These are phyloP conservation scores for Chlamydomonas reinhardtii DNA, from an alignment of 163 green algal species.

Conservation along the genomic window DNA sequence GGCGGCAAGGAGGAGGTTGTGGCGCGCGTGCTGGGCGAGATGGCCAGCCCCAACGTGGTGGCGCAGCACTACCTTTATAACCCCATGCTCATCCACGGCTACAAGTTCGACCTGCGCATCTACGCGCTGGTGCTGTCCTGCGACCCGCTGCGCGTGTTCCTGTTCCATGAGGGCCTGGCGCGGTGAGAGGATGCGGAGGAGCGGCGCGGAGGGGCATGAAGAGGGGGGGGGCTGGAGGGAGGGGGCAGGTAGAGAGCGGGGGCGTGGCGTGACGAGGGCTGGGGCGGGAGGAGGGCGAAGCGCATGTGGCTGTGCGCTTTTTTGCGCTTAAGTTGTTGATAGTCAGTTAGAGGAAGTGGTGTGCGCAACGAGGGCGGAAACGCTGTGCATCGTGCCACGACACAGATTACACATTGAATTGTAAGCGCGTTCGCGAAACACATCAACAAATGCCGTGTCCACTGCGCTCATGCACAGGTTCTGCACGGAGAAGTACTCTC, in stretches of 20 bases:
- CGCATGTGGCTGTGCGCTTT: no score
- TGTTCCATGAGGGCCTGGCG: conserved; percentile 77
- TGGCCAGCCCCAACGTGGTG: conserved; percentile 70
- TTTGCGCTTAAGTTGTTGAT: no score
- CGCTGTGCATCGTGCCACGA: no score
- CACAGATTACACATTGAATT: no score
- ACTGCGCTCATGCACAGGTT: conserved; percentile 23
- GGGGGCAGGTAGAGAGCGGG: neutral
- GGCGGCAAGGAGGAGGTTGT: conserved; percentile 50
- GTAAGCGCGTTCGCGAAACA: no score
- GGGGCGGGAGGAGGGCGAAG: neutral
- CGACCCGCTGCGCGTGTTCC: conserved; percentile 75
- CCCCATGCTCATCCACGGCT: conserved; percentile 72
- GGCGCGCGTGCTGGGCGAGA: conserved; percentile 54
- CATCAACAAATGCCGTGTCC: no score
- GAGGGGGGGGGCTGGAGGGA: neutral
- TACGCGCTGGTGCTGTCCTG: conserved; percentile 76
- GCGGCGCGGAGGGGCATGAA: no score
- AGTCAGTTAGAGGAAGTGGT: no score
- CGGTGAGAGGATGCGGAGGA: conserved; percentile 48
- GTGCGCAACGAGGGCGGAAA: no score
- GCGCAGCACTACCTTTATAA: conserved; percentile 77
- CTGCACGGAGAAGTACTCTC: conserved; percentile 74
- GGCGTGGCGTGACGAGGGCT: neutral
- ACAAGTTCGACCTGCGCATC: conserved; percentile 83